Percentiles rank a stretch among this genome's conserved stretches.
Conservation (phyloP, 1,284 basidiomycete species). For the Pseudozyma pruni region DNA sequence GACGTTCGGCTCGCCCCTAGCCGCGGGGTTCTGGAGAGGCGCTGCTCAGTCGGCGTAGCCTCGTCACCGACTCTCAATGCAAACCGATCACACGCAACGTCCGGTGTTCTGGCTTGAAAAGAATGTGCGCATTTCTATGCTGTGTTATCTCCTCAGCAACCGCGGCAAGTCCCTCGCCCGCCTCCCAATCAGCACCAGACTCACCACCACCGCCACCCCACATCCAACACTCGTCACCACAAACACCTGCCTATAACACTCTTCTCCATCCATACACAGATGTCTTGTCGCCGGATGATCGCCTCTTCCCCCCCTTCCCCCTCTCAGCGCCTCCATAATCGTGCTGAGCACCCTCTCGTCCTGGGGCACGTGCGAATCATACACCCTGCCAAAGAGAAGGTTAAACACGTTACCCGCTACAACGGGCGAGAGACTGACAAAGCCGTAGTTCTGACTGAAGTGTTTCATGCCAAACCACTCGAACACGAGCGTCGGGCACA, state of each 20-base stretch:
- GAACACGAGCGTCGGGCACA: constrained; percentile 79
- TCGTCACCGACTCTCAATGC: too few relatives aligned
- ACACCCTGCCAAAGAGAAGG: constrained; percentile 77
- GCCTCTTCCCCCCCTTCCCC: neutral
- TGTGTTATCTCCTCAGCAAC: too few relatives aligned
- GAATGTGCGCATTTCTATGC: neutral
- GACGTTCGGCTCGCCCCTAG: constrained; percentile 13
- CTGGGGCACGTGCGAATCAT: constrained; percentile 44
- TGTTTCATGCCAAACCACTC: constrained; percentile 89
- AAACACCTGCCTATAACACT: constrained; percentile 65
- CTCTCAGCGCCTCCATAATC: constrained; percentile 1
- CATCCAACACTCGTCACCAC: constrained; percentile 54
- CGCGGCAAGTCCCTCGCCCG: constrained; percentile 16
- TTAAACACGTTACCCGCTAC: constrained; percentile 86
- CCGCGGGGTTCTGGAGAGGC: constrained; percentile 17
- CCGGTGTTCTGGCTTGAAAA: neutral
- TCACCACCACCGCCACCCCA: constrained; percentile 43
- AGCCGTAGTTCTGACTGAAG: constrained; percentile 88
- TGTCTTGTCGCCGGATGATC: constrained; percentile 28
- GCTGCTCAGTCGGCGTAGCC: neutral
- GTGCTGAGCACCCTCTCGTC: neutral
- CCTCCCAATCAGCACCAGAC: constrained; percentile 49
- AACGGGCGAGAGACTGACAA: constrained; percentile 79
- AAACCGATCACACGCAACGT: too few relatives aligned
- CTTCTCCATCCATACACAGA: constrained; percentile 60